Evolutionary conservation across 2,329 filamentous ascomycete species (phyloP).

Genomic region (Colletotrichum falcatum): DNA sequence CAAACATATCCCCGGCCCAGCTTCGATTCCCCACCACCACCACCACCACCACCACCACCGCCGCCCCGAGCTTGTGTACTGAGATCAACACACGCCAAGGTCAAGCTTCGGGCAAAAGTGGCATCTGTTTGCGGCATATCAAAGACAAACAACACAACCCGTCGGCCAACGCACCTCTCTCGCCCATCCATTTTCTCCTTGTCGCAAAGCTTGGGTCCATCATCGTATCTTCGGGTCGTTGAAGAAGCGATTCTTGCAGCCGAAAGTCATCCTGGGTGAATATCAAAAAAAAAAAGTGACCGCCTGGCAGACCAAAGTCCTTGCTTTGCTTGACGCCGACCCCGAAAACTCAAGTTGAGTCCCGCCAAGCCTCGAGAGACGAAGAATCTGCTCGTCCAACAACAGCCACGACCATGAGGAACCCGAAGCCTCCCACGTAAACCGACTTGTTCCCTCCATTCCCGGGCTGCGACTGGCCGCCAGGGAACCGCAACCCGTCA

Average conservation of each 20-base stretch:
- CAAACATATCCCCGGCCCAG: neutral
- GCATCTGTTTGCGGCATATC: slow-evolving; percentile 18
- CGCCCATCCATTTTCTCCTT: neutral
- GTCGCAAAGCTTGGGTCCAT: neutral
- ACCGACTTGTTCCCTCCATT: slow-evolving; percentile 13
- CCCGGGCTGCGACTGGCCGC: slow-evolving; percentile 5
- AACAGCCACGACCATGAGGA: slow-evolving; percentile 31
- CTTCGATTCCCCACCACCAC: too few relatives aligned
- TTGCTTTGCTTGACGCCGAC: neutral
- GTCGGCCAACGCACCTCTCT: neutral
- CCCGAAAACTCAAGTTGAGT: neutral
- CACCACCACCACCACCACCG: too few relatives aligned
- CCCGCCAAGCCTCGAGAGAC: neutral
- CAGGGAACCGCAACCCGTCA: slow-evolving; percentile 26
- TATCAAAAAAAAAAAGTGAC: neutral
- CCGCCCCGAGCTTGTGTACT: neutral
- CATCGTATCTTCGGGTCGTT: neutral
- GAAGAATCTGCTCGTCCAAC: neutral
- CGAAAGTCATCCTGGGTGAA: too few relatives aligned
- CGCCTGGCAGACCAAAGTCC: too few relatives aligned
- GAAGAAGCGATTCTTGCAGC: neutral
- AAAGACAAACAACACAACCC: slow-evolving; percentile 1
- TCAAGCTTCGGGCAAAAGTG: neutral
- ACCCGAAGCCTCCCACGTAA: slow-evolving; percentile 39
- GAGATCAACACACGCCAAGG: slow-evolving; percentile 10